Percentiles rank a stretch among this genome's conserved stretches.
Conservation (phyloP, 768 basidiomycete species). For the Lactarius indigo region DNA sequence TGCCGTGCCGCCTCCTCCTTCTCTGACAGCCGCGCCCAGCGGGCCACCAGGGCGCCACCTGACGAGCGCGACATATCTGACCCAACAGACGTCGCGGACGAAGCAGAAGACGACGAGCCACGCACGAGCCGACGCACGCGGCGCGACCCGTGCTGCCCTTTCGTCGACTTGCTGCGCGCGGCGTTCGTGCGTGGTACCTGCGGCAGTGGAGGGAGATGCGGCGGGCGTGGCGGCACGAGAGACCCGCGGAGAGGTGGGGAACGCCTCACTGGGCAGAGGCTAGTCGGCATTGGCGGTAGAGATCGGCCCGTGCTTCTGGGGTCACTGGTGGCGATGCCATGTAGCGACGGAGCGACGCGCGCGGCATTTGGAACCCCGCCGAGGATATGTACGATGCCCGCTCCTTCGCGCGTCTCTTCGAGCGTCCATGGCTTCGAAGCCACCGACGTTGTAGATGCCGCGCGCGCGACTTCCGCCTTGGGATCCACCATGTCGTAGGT, state of each 20-base stretch:
- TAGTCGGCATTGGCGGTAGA: neutral
- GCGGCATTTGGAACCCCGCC: constrained; percentile 26
- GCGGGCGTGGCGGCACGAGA: constrained; percentile 12
- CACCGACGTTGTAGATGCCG: constrained; percentile 3
- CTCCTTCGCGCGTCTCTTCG: constrained; percentile 39
- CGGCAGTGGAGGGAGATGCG: constrained; percentile 1
- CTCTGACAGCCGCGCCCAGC: constrained; percentile 19
- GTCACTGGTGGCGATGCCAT: neutral
- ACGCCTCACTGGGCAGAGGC: neutral
- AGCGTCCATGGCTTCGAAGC: constrained; percentile 37
- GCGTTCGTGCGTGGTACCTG: constrained; percentile 6
- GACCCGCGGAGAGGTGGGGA: neutral
- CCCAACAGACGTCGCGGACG: constrained; percentile 20
- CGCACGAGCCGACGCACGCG: neutral
- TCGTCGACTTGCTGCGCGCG: constrained; percentile 5
- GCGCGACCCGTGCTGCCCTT: constrained; percentile 8
- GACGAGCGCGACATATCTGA: constrained; percentile 26
- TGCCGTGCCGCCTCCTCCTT: constrained; percentile 23
- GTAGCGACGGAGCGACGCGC: neutral
- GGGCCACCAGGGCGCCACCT: neutral
- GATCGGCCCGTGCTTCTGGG: neutral
- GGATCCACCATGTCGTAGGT: neutral
- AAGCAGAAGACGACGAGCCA: constrained; percentile 12
- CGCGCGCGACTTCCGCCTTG: neutral
- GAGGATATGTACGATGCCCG: constrained; percentile 40